Evolutionary conservation across 805 yeast species (phyloP), one percentile per base, ranked within the genome.

Genomic region (Hanseniaspora singularis): DNA sequence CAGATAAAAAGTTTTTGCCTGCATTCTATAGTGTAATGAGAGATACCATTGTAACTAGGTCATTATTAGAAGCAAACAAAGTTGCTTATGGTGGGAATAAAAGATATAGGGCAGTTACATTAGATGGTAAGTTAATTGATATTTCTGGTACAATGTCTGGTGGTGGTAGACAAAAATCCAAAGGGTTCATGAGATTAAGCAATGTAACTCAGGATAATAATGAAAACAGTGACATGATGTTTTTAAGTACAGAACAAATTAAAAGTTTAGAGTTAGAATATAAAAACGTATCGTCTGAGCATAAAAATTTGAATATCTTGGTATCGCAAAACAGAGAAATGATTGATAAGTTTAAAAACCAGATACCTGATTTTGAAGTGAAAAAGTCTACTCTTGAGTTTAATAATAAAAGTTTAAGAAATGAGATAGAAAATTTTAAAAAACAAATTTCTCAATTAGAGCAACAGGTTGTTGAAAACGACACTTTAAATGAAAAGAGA

Each of bases 121-220:
- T 87, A 8, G 94, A 84, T 60, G 99, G 99, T 20, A 81, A 86
- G 55, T 67, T 92, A 19, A 89, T 92, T 49, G 96, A 88, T 56
- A 77, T 80, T 14, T 82, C 95, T 2, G 99, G 99, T 62, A 84
- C 96, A 1, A 79, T 94, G 79, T 77, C 94, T 39, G 99, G 99
- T 55, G 99, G 99, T 64, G 98, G 97, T 45, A 73, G 70, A 46
- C 67, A 72, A 33, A 73, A 71, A 8, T 70, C 73, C 15, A 72
- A 72, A 42, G 98, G 97, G 5, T 79, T 81, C 2, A 86, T 92
- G 95, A 53, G 48, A 26, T 47, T 46, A 40, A 16, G 28, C 41
- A 41, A 41, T 14, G 55, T 62, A 1, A 53, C 60, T 0, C 51
- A 57, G 0, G 68, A 73, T 16, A 64, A 65, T 4, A 54, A 65